Conservation (phyloP, 441 rosid species). For the Eutrema salsugineum region DNA sequence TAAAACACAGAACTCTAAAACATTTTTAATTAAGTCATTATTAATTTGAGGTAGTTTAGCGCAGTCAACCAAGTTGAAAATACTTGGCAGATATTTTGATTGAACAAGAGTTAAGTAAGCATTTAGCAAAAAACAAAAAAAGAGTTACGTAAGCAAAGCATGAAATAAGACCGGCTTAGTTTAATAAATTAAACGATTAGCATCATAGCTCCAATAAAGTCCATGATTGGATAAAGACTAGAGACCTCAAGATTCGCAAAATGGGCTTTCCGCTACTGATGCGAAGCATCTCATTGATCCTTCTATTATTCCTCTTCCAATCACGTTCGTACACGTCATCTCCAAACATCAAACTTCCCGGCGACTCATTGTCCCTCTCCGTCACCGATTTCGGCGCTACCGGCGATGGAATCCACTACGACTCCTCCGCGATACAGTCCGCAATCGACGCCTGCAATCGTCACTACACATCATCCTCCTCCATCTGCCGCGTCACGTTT, state of each 20-base stretch:
- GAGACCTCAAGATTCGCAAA: neutral
- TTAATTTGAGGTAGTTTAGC: no score
- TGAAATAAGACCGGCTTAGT: no score
- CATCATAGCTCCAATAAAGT: neutral
- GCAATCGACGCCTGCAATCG: slow-evolving; percentile 65
- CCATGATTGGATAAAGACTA: neutral
- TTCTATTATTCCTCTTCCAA: slow-evolving; percentile 28
- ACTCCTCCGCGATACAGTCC: slow-evolving; percentile 66
- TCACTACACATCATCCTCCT: slow-evolving; percentile 28
- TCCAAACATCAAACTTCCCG: slow-evolving; percentile 19
- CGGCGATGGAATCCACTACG: slow-evolving; percentile 75
- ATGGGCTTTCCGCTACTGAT: neutral
- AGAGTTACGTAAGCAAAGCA: no score
- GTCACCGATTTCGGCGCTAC: slow-evolving; percentile 72
- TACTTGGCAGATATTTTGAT: no score
- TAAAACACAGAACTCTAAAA: no score
- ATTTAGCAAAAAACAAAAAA: no score
- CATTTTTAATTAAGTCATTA: no score
- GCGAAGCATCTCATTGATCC: slow-evolving; percentile 15
- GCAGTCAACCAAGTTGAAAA: no score
- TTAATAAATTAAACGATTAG: no score
- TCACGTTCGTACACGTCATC: slow-evolving; percentile 34
- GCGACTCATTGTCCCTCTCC: slow-evolving; percentile 18
- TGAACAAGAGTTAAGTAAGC: no score
- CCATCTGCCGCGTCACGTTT: slow-evolving; percentile 60